phyloP scores from a whole-genome alignment of 768 basidiomycete genomes.

The Sarcomyxa edulis region DNA sequence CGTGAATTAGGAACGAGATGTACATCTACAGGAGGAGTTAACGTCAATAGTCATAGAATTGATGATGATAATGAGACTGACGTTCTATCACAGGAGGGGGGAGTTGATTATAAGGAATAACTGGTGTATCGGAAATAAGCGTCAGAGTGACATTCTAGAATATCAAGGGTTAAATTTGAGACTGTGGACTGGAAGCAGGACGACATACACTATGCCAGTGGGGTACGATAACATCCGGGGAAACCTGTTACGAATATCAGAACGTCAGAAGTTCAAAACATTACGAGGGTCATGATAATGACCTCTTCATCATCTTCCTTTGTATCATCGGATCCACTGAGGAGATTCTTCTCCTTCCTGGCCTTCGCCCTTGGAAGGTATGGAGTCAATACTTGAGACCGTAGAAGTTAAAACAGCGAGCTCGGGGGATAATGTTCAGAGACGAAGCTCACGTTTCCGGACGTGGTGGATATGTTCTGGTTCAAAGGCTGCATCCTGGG shows the following conservation, averaged over 20 bases:
- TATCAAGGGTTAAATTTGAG: neutral
- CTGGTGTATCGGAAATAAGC: conserved; percentile 66
- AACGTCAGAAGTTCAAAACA: neutral
- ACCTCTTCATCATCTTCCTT: conserved; percentile 49
- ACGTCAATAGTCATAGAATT: neutral
- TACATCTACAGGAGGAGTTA: conserved; percentile 41
- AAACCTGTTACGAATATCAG: conserved; percentile 9
- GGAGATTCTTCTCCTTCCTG: conserved; percentile 80
- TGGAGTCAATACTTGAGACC: conserved; percentile 69
- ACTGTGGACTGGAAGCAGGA: neutral
- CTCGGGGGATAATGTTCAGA: conserved; percentile 3
- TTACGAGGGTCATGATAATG: too few relatives aligned
- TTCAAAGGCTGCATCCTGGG: conserved; percentile 46
- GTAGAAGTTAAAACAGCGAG: conserved; percentile 3
- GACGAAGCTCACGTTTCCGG: conserved; percentile 57
- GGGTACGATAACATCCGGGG: conserved; percentile 57
- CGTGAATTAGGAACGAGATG: conserved; percentile 53
- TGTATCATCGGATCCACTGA: conserved; percentile 38
- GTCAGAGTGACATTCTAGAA: conserved; percentile 84
- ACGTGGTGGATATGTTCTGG: conserved; percentile 59
- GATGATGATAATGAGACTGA: conserved; percentile 29
- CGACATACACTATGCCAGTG: conserved; percentile 74
- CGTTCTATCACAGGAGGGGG: conserved; percentile 59
- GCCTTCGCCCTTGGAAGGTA: conserved; percentile 68
- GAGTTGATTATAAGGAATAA: conserved; percentile 47